Evolutionary conservation across 495 filamentous ascomycete species (phyloP).

Genomic region (Penicillium chermesinum): DNA sequence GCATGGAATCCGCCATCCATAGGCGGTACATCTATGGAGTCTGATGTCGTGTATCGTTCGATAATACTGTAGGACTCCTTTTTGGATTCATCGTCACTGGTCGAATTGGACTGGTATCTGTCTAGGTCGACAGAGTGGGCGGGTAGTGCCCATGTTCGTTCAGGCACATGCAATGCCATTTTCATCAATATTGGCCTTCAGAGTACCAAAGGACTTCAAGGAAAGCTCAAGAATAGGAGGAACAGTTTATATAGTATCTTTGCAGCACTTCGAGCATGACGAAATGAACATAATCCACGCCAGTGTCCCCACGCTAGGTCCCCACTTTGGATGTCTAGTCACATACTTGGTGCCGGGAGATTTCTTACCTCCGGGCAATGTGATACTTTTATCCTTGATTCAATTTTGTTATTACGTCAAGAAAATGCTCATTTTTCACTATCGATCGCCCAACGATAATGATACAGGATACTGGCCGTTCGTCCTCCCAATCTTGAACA

Average conservation of each 20-base stretch:
- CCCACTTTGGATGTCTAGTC: neutral
- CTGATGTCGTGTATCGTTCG: too few relatives aligned
- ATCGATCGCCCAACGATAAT: too few relatives aligned
- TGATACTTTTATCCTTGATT: neutral
- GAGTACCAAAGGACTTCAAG: neutral
- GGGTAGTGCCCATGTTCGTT: neutral
- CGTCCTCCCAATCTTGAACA: too few relatives aligned
- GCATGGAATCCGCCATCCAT: slow-evolving; percentile 57
- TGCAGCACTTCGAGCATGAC: neutral
- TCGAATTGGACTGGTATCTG: neutral
- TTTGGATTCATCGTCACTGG: neutral
- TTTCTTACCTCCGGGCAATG: neutral
- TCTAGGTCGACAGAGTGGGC: neutral
- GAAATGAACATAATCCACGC: neutral
- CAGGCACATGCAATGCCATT: neutral
- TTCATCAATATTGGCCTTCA: neutral
- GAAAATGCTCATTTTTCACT: neutral
- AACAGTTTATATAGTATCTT: neutral
- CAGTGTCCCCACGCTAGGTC: neutral
- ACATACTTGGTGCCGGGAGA: neutral
- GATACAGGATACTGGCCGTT: too few relatives aligned
- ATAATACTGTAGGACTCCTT: too few relatives aligned
- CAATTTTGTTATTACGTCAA: neutral
- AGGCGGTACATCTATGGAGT: slow-evolving; percentile 37
- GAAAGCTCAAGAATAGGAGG: neutral